Evolutionary conservation across 2,329 filamentous ascomycete species (phyloP).

Genomic region (Alternaria dauci): DNA sequence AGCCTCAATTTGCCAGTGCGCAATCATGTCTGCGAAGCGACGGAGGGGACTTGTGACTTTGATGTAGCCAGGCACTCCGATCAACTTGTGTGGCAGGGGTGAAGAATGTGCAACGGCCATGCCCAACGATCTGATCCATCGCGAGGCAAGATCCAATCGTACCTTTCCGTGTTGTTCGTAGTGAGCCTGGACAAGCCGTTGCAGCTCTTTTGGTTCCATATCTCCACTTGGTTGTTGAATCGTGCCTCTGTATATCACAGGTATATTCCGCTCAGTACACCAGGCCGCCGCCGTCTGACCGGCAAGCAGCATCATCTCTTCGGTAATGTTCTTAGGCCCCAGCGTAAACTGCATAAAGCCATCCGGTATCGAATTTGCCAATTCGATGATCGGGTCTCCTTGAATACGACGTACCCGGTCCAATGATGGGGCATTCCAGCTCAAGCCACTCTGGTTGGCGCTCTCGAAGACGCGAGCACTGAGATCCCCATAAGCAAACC

Average conservation of each 20-base stretch:
- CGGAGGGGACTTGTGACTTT: constrained; percentile 69
- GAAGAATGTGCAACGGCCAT: constrained; percentile 55
- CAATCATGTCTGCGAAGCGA: constrained; percentile 67
- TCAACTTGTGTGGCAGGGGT: constrained; percentile 59
- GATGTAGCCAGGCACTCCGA: constrained; percentile 63
- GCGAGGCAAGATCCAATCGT: constrained; percentile 49
- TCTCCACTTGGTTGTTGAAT: constrained; percentile 29
- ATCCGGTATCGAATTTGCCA: constrained; percentile 19
- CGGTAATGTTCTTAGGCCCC: constrained; percentile 42
- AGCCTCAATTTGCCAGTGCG: constrained; percentile 71
- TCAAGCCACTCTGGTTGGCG: constrained; percentile 41
- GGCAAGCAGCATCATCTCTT: constrained; percentile 64
- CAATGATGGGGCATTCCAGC: constrained; percentile 53
- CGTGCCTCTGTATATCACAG: constrained; percentile 59
- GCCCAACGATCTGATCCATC: constrained; percentile 55
- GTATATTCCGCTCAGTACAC: constrained; percentile 62
- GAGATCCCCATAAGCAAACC: constrained; percentile 38
- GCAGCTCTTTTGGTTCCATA: constrained; percentile 30
- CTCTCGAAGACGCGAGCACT: constrained; percentile 51
- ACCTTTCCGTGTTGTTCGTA: constrained; percentile 47
- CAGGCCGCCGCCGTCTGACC: constrained; percentile 61
- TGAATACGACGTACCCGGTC: constrained; percentile 48
- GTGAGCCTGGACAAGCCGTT: constrained; percentile 49
- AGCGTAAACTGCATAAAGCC: constrained; percentile 23
- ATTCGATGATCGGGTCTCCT: constrained; percentile 57